Percentiles rank a stretch among this genome's conserved stretches.
These are phyloP conservation scores for Crithidia thermophila DNA, from an alignment of 208 protist species.

Conservation along the genomic window DNA sequence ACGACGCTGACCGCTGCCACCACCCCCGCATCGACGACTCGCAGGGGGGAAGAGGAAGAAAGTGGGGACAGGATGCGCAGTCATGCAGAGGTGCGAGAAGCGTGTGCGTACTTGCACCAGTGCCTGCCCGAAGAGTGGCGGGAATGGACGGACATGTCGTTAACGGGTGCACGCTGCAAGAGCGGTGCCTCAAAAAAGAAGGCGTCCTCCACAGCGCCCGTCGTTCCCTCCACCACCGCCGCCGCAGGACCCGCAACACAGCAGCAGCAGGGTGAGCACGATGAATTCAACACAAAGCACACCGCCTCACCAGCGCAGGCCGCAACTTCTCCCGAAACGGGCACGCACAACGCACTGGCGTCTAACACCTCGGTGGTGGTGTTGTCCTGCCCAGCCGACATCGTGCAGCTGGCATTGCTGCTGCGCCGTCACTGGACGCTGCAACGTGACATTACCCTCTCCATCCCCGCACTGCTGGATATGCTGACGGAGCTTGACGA, in stretches of 20 bases:
- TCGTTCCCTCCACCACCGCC: no score
- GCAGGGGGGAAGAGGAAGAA: background rate
- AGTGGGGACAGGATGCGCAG: no score
- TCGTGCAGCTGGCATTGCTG: constrained; percentile 29
- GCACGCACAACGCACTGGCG: background rate
- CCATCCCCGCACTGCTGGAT: constrained; percentile 15
- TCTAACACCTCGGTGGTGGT: background rate
- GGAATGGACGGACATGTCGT: background rate
- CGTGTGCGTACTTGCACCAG: background rate
- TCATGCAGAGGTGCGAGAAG: background rate
- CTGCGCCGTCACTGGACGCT: constrained; percentile 25
- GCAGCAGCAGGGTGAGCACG: background rate
- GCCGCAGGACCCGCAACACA: background rate
- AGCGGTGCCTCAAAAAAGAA: no score
- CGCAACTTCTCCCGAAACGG: no score
- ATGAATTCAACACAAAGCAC: background rate
- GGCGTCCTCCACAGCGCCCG: no score
- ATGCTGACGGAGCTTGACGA: background rate
- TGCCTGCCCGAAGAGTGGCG: background rate
- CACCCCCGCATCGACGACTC: background rate
- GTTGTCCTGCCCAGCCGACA: constrained; percentile 10
- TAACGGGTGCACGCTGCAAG: no score
- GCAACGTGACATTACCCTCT: constrained; percentile 20
- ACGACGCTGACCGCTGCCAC: background rate
- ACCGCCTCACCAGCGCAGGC: no score